Base-by-base conservation (phyloP, 164 flowering plant genomes). In the Buxus sempervirens region DNA sequence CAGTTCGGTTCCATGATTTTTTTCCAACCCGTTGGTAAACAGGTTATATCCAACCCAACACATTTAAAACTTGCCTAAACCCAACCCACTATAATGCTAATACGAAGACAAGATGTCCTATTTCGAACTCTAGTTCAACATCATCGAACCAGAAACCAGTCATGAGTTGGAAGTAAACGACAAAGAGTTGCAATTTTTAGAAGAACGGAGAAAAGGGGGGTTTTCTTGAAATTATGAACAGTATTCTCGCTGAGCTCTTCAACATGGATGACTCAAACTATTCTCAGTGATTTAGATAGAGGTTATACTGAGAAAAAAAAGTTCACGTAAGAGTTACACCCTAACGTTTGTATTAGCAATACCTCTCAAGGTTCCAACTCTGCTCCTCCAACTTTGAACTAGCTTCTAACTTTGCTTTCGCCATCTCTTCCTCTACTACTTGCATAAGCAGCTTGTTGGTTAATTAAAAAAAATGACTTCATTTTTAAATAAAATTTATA, bases 201-300 rank as follows among this genome's bases (percentile, higher is more conserved):
- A 19, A 8, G 63, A 24, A 23, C 27, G 27, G 54, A 23, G 72
- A 63, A 13, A 65, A 73, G 9, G 65, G 72, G 1, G 75, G 80
- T 27, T 77, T 70, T 77, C 70, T 69, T 18, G 74, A 72, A 19
- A 61, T 80, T n/a, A 71, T 84, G 82, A 81, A 60, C 73, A 72
- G 73, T 65, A 84, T 85, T 27, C 86, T 93, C 5, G 72, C 87
- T 1, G 90, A 90, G 79, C 95, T 93, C 38, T 90, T 93, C 77
- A 75, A 67, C 68, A 78, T 88, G 80, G 93, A 82, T 49, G 79
- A 79, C 7, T 36, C 74, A 12, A 18, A 21, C 1, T 49, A 25
- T 2, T 23, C 62, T 51, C 69, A 64, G 0, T 61, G 56, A 21
- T 48, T 61, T 18, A 63, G n/a, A n/a, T n/a, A n/a, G 60, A 24